A percentile compares a stretch with the other conserved stretches of the same genome.
phyloP scores from a whole-genome alignment of 2,329 filamentous ascomycete species.

The Tolypocladium ophioglossoides region DNA sequence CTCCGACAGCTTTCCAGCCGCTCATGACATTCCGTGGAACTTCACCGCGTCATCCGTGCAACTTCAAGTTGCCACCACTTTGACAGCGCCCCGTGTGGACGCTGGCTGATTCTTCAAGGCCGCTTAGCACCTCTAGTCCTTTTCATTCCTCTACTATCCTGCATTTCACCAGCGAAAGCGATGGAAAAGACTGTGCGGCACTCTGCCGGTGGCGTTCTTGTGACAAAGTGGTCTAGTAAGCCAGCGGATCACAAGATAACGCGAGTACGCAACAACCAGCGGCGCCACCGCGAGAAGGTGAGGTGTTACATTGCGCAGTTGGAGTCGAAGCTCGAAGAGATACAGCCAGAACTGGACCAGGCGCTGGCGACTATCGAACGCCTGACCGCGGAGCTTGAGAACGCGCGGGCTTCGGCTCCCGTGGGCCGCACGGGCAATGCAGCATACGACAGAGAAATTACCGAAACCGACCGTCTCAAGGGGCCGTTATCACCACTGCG shows the following conservation, averaged over 20 bases:
- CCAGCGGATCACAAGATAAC: slow-evolving; percentile 19
- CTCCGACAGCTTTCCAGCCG: too few species aligned
- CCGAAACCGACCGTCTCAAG: too few species aligned
- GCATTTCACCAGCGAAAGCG: neutral
- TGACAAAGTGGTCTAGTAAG: slow-evolving; percentile 16
- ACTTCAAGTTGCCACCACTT: too few species aligned
- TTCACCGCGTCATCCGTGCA: too few species aligned
- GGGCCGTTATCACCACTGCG: neutral
- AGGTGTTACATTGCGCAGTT: slow-evolving; percentile 24
- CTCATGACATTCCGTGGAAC: too few species aligned
- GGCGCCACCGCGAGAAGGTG: slow-evolving; percentile 34
- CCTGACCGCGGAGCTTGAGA: neutral
- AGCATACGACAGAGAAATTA: too few species aligned
- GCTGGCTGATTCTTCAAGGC: too few species aligned
- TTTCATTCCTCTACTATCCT: neutral
- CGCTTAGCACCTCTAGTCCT: neutral
- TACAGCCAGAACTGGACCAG: slow-evolving; percentile 8
- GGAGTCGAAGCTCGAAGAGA: slow-evolving; percentile 12
- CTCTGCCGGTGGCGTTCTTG: neutral
- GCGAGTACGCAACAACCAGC: slow-evolving; percentile 40
- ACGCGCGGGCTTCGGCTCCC: too few species aligned
- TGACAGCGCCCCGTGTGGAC: too few species aligned
- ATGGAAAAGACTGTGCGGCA: neutral
- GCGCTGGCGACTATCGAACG: slow-evolving; percentile 2
- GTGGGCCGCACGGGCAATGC: too few species aligned